These are phyloP conservation scores for Neoarthrinium moseri DNA, from an alignment of 2,329 filamentous ascomycete species.

Conservation along the genomic window DNA sequence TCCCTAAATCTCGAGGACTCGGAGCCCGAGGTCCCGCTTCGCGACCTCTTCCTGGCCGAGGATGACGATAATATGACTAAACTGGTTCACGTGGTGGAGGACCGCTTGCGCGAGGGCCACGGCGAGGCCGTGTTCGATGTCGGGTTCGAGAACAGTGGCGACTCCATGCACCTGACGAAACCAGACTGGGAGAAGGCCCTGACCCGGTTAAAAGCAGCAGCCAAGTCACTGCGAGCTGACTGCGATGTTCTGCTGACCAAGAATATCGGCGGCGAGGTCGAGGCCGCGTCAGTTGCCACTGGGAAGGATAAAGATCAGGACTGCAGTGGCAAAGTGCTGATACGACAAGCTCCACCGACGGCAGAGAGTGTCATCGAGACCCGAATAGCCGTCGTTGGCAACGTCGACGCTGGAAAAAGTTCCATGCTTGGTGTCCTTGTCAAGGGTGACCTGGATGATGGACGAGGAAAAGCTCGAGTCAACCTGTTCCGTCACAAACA, in stretches of 20 bases:
- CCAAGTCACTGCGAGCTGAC: constrained; percentile 66
- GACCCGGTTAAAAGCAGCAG: constrained; percentile 62
- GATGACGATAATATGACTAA: constrained; percentile 61
- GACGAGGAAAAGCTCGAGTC: constrained; percentile 86
- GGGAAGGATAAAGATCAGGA: constrained; percentile 59
- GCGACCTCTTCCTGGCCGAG: constrained; percentile 69
- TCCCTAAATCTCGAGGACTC: constrained; percentile 69
- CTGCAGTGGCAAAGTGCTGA: constrained; percentile 81
- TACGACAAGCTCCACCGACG: constrained; percentile 70
- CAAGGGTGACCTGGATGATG: constrained; percentile 93
- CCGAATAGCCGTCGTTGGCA: constrained; percentile 92
- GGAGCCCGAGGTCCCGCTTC: constrained; percentile 65
- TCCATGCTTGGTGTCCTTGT: constrained; percentile 94
- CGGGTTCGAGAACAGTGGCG: constrained; percentile 85
- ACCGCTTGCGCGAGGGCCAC: constrained; percentile 76
- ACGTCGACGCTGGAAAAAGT: constrained; percentile 96
- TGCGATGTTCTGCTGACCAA: constrained; percentile 84
- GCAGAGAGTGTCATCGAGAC: constrained; percentile 93
- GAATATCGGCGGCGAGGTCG: constrained; percentile 77
- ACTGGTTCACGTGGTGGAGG: constrained; percentile 64
- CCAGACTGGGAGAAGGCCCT: constrained; percentile 76
- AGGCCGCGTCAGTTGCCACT: constrained; percentile 57
- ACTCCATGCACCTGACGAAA: constrained; percentile 74
- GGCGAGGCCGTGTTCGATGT: constrained; percentile 91
- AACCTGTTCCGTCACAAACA: constrained; percentile 98